A percentile compares a stretch with the other conserved stretches of the same genome.
Evolutionary conservation across 208 protist genomes (phyloP).

Genomic region (Crithidia expoeki): DNA sequence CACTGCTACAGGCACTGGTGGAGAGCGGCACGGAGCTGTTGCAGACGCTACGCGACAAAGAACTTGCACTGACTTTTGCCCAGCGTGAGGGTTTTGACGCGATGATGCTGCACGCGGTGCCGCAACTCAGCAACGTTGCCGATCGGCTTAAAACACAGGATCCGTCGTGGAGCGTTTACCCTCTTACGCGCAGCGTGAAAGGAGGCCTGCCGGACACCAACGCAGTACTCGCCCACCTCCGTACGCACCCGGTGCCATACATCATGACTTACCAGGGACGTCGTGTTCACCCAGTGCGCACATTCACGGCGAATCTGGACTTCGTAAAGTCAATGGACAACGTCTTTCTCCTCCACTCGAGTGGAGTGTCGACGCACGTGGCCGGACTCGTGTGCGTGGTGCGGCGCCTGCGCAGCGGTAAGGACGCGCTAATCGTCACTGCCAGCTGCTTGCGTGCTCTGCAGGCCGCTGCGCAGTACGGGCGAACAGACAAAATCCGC

Average conservation of each 20-base stretch:
- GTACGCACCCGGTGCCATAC: conserved; percentile 26
- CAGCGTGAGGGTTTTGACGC: conserved; percentile 45
- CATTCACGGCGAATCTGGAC: conserved; percentile 51
- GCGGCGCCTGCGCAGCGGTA: conserved; percentile 66
- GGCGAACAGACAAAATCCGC: conserved; percentile 34
- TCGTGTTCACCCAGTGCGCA: conserved; percentile 66
- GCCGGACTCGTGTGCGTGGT: conserved; percentile 59
- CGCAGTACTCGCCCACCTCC: conserved; percentile 20
- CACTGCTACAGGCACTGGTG: conserved; percentile 49
- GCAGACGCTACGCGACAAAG: conserved; percentile 50
- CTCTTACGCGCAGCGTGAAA: conserved; percentile 15
- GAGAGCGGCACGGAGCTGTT: conserved; percentile 79
- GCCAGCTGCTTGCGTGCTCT: conserved; percentile 63
- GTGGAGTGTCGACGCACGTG: conserved; percentile 45
- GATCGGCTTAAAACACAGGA: conserved; percentile 39
- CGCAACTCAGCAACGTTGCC: conserved; percentile 44
- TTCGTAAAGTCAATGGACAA: conserved; percentile 65
- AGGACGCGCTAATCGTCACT: conserved; percentile 78
- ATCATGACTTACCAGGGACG: conserved; percentile 30
- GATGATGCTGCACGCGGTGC: conserved; percentile 41
- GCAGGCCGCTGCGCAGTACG: conserved; percentile 38
- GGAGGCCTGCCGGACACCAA: conserved; percentile 25
- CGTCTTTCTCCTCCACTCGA: conserved; percentile 84
- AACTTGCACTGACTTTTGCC: conserved; percentile 43
- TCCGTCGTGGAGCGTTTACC: conserved; percentile 17